Evolutionary conservation across 495 filamentous ascomycete species (phyloP).

Genomic region (Geoglossum glabrum): DNA sequence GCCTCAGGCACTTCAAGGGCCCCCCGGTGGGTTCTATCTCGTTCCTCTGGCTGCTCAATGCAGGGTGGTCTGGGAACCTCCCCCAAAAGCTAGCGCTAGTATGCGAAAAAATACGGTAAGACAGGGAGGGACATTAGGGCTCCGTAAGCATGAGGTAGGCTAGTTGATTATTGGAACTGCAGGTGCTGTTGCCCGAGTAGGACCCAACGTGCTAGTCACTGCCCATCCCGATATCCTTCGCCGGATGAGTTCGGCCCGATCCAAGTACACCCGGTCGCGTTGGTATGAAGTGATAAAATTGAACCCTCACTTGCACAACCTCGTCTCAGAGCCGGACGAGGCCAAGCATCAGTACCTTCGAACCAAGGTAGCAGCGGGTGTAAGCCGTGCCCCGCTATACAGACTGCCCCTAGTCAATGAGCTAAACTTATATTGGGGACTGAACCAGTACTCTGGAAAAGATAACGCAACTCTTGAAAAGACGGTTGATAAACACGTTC

Average conservation of each 20-base stretch:
- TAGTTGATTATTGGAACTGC: not conserved
- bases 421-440: not conserved
- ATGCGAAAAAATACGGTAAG: not conserved
- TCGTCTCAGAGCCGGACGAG: not conserved
- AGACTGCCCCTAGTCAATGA: not conserved
- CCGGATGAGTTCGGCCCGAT: slow-evolving; percentile 14
- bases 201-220: slow-evolving; percentile 15
- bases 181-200: slow-evolving; percentile 14
- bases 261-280: slow-evolving; percentile 8
- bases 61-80: not conserved
- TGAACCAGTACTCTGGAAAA: slow-evolving; percentile 10
- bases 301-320: not conserved
- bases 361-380: not conserved
- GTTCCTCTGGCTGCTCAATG: not conserved
- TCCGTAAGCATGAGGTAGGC: too few species aligned
- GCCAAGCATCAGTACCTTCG: not conserved
- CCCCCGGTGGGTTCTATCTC: not conserved
- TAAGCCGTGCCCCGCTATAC: not conserved
- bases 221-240: slow-evolving; percentile 12
- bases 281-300: slow-evolving; percentile 15
- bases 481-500: slow-evolving; percentile 12
- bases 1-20: slow-evolving; percentile 2
- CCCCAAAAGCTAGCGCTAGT: not conserved
- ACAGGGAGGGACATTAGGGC: not conserved
- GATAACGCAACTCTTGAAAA: slow-evolving; percentile 13